Evolutionary conservation across 1,284 basidiomycete genomes (phyloP).

Genomic region (Moniliophthora roreri): DNA sequence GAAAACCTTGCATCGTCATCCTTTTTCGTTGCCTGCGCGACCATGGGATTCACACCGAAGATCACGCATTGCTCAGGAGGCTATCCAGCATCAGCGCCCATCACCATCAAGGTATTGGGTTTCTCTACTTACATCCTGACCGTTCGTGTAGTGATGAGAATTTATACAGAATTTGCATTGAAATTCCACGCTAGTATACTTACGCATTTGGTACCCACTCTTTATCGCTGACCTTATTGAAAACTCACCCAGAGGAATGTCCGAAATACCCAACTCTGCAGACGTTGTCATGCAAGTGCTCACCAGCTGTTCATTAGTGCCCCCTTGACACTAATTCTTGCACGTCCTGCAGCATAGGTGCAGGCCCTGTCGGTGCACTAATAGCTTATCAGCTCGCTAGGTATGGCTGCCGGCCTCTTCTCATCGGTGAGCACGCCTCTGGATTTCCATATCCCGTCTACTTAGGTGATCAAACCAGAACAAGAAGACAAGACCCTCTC

Average conservation of each 20-base stretch:
- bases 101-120: too few relatives aligned
- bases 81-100: too few relatives aligned
- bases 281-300: constrained; percentile 1
- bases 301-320: constrained; percentile 7
- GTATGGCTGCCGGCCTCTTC: constrained; percentile 22
- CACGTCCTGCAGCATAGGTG: too few relatives aligned
- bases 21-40: too few relatives aligned
- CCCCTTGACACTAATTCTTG: too few relatives aligned
- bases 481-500: constrained; percentile 22
- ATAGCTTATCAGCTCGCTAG: constrained; percentile 25
- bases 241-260: not conserved
- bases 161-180: too few relatives aligned
- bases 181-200: too few relatives aligned
- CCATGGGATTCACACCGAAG: too few relatives aligned
- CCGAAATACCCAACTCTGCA: not conserved
- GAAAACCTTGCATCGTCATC: too few relatives aligned
- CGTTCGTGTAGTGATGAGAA: too few relatives aligned
- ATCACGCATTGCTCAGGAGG: too few relatives aligned
- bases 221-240: not conserved
- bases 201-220: not conserved
- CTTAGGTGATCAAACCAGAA: constrained; percentile 14
- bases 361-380: constrained; percentile 23
- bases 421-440: constrained; percentile 17
- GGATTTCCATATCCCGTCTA: not conserved
- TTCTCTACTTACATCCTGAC: too few relatives aligned